Evolutionary conservation across 495 filamentous ascomycete species (phyloP), one percentile per base, ranked within the genome.

Genomic region (Darksidea phi): DNA sequence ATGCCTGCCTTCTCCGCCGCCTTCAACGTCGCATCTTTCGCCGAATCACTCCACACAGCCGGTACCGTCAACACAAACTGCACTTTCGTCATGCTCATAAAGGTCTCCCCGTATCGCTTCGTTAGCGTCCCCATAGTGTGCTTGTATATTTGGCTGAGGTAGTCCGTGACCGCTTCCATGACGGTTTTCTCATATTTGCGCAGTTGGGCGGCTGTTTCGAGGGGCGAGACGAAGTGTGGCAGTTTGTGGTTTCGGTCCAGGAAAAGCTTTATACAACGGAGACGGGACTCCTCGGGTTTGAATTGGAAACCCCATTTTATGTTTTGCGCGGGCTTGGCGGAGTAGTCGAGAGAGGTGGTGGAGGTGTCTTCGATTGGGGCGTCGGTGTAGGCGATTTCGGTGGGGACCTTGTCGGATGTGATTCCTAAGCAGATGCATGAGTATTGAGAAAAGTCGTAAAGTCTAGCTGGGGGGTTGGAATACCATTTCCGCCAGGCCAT

Each of bases 241-340:
- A 89, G 79, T 67, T 88, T 88, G 72, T 90, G 87, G 45, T 86
- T 84, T 26, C 86, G 84, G 72, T 90, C 87, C 47, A 90, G 84
- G 70, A 90, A 88, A 43, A 90, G 79, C 75, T 90, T 90, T 73
- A 90, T 88, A 71, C 87, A 90, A 11, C 87, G 85, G 47, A 90
- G 78, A 21, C 88, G 80, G 26, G 84, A 79, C 71, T 89, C 86
- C 70, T 88, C 85, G 6, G 87, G 87, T 64, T 82, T 81, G 73
- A 90, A 88, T 69, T 89, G 86, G 71, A 90, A 90, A 0, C 87
- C 87, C 87, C 87, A 89, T 82, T 80, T 83, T 45, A 84, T 80
- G 28, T 67, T 74, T 25, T 47, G 45, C 43, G 45, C 18, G 3
- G 32, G 15, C 5, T 54, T n/a, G 1, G 37, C 8, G 42, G 45